Conservation (phyloP, 2,329 filamentous ascomycete species). For the Epichloe glyceriae region DNA sequence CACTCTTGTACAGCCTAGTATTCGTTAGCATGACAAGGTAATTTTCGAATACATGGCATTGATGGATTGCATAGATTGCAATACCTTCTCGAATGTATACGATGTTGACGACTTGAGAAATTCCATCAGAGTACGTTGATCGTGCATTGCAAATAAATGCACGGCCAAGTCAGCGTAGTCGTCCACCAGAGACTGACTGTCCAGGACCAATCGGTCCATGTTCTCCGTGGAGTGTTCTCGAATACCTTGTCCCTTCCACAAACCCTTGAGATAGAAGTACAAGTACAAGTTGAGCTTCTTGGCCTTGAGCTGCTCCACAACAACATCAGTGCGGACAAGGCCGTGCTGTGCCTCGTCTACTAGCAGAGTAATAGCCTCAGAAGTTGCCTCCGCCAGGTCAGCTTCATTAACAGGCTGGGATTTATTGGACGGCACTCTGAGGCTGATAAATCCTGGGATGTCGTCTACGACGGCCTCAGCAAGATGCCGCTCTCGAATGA, state of each 20-base stretch:
- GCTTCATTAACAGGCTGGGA: constrained; percentile 48
- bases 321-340: constrained; percentile 62
- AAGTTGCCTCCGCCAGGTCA: constrained; percentile 68
- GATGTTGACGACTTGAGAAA: constrained; percentile 75
- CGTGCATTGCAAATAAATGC: constrained; percentile 73
- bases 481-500: constrained; percentile 83
- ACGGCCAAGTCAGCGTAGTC: constrained; percentile 79
- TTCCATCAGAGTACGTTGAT: constrained; percentile 68
- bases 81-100: constrained; percentile 70
- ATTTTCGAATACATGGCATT: not conserved
- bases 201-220: constrained; percentile 42
- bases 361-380: constrained; percentile 73
- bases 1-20: constrained; percentile 58
- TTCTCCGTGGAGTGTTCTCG: constrained; percentile 39
- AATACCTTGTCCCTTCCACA: constrained; percentile 69
- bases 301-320: constrained; percentile 63
- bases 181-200: constrained; percentile 61
- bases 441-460: constrained; percentile 73
- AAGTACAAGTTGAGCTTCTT: constrained; percentile 61
- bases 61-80: not conserved
- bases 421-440: constrained; percentile 67
- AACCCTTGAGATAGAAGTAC: constrained; percentile 78
- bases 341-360: constrained; percentile 87
- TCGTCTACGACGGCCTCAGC: constrained; percentile 81
- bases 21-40: constrained; percentile 7